Base-by-base conservation (phyloP, 495 filamentous ascomycete genomes). In the Lepidopterella palustris region DNA sequence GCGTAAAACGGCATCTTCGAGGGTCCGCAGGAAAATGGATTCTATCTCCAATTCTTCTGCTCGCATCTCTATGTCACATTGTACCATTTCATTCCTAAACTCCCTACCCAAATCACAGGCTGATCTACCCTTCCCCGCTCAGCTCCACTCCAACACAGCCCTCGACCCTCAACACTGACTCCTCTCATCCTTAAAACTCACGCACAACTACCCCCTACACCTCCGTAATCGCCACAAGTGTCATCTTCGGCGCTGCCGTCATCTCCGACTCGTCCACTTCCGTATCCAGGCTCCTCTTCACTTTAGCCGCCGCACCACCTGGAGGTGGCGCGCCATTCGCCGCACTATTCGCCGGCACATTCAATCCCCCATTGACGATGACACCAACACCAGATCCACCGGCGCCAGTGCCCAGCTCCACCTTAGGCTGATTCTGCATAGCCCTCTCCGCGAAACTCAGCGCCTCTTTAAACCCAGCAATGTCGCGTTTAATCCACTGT, bases 211-310 rank as follows among this genome's bases (percentile, higher is more conserved):
- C n/a, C n/a, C n/a, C n/a, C n/a, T 42, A 42, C 8, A 69, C 62
- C 40, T 69, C 66, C n/a, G 66, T 66, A 58, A 69, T 69, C 13
- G 66, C 66, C 18, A 69, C 59, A 40, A 69, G 63, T 1, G 66
- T 69, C 55, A 69, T 69, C 45, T 61, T 69, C 28, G 57, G 61
- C 25, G 47, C 55, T n/a, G n/a, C n/a, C n/a, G n/a, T n/a, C n/a
- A n/a, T n/a, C 15, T 65, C 62, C 0, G 52, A 51, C 27, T 59
- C 63, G 53, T 63, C 59, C 20, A 61, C 50, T 21, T 58, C 66
- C 27, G 61, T 60, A 21, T 35, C 48, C n/a, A n/a, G n/a, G n/a
- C n/a, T n/a, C n/a, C n/a, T n/a, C n/a, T n/a, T n/a, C n/a, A 55
- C 31, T 57, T 62, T 59, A 9, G 5, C 45, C 20, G 31, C 54